Base-by-base conservation (phyloP, 129 eudicot genomes). In the Centrapalus pauciflorus region DNA sequence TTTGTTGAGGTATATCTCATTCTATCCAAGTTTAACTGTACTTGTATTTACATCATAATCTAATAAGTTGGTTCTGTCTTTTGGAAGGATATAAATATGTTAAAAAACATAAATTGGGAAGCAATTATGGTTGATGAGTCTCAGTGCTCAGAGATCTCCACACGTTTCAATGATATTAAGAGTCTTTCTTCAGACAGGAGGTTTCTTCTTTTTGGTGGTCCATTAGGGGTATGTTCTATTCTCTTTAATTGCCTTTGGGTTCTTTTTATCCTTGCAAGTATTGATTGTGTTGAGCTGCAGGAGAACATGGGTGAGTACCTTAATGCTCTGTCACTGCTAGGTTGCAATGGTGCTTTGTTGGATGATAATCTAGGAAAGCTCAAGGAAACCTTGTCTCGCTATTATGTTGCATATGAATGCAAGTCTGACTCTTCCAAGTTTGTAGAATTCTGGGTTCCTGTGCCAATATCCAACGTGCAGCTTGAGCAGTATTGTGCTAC, bases 381-480 rank as follows among this genome's bases (percentile, higher is more conserved):
- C 71, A 79, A 77, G 73, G 85, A 85, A 33, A 67, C 72, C 17
- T 52, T 86, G 51, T 78, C 69, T 3, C 63, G n/a, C n/a, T n/a
- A 55, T 6, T 73, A 59, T 40, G 45, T 66, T 46, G 79, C 74
- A 16, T 72, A 45, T 65, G 79, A 73, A 21, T 32, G 79, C 76
- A 73, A 55, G 30, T 46, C 74, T 1, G 71, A 41, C 29, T 56
- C 81, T 60, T 66, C 94, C 19, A 94, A 73, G 74, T 89, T 82
- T 69, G 64, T 78, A 28, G 99, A 94, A 76, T 94, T 84, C 55
- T 94, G 95, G 99, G 82, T 94, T 48, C 99, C 99, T 11, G 85
- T 80, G 12, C 72, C 68, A 66, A 55, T 89, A 24, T 86, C 97
- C 21, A 82, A 89, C 41, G 67, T 82, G 74, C 99, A 94, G 82